phyloP scores from a whole-genome alignment of 164 flowering plant species.

The Protea cynaroides region DNA sequence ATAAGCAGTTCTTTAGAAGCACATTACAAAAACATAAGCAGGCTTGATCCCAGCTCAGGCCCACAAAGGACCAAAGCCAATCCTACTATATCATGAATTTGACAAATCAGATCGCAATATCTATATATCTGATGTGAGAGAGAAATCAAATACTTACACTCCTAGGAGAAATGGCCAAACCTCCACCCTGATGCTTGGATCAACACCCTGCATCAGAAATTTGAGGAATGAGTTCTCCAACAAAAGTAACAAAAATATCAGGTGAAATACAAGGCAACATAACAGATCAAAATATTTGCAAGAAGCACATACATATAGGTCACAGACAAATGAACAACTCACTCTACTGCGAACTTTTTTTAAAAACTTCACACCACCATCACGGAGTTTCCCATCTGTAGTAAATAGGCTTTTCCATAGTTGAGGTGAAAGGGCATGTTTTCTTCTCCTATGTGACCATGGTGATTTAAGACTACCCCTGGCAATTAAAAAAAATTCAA shows the following conservation, averaged over 20 bases:
- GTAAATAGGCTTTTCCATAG: conserved; percentile 74
- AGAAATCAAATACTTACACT: conserved; percentile 54
- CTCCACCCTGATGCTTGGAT: conserved; percentile 78
- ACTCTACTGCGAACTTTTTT: conserved; percentile 96
- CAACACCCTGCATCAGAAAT: conserved; percentile 62
- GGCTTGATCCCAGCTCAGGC: background rate
- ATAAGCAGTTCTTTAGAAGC: background rate
- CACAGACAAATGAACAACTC: conserved; percentile 23
- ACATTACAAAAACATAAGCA: background rate
- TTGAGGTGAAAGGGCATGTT: conserved; percentile 62
- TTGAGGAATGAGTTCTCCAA: conserved; percentile 1
- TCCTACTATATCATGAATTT: background rate
- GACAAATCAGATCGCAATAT: background rate
- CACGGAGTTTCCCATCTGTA: conserved; percentile 73
- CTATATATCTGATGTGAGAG: background rate
- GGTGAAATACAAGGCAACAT: background rate
- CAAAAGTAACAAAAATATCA: background rate
- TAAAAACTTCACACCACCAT: conserved; percentile 67
- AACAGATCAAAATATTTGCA: background rate
- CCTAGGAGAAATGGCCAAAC: conserved; percentile 99
- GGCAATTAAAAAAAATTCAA: conserved; percentile 18
- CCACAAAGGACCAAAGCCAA: too few relatives aligned
- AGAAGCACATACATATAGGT: conserved; percentile 1
- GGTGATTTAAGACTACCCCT: conserved; percentile 86
- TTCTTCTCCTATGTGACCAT: conserved; percentile 92